Conservation (phyloP, 2,329 filamentous ascomycete genomes). For the Zalaria sp. region DNA sequence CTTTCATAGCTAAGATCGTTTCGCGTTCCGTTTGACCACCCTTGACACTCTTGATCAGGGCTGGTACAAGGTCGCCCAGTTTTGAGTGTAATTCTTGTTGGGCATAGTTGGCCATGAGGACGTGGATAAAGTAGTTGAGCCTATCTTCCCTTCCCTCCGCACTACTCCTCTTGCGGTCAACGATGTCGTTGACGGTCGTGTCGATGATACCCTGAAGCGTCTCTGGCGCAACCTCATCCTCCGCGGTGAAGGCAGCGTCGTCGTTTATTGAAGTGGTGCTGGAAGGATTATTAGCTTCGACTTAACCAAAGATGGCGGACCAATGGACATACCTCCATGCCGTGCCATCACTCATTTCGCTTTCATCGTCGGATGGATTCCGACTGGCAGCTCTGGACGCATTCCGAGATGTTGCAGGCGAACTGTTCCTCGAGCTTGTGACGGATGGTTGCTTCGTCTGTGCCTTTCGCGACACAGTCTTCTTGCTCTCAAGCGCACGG, state of each 20-base stretch:
- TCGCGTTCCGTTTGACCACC: conserved; percentile 55
- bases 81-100: conserved; percentile 46
- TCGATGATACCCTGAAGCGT: conserved; percentile 24
- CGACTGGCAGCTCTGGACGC: conserved; percentile 47
- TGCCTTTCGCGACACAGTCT: conserved; percentile 58
- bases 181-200: conserved; percentile 55
- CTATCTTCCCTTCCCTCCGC: conserved; percentile 54
- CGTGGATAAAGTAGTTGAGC: conserved; percentile 46
- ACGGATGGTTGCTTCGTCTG: conserved; percentile 42
- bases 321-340: conserved; percentile 35
- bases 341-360: conserved; percentile 44
- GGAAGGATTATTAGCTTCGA: conserved; percentile 1
- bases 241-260: conserved; percentile 34
- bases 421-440: conserved; percentile 43
- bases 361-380: conserved; percentile 49
- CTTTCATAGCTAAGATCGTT: conserved; percentile 54
- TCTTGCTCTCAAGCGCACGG: conserved; percentile 57
- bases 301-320: neutral
- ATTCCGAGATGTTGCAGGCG: conserved; percentile 41
- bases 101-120: conserved; percentile 55
- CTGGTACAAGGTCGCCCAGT: conserved; percentile 46
- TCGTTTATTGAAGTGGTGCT: conserved; percentile 56
- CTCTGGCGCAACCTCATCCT: conserved; percentile 27
- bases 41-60: conserved; percentile 58
- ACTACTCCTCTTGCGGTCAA: conserved; percentile 66